Conservation (phyloP, 2,329 filamentous ascomycete species). For the Epichloe brachyelytri region DNA sequence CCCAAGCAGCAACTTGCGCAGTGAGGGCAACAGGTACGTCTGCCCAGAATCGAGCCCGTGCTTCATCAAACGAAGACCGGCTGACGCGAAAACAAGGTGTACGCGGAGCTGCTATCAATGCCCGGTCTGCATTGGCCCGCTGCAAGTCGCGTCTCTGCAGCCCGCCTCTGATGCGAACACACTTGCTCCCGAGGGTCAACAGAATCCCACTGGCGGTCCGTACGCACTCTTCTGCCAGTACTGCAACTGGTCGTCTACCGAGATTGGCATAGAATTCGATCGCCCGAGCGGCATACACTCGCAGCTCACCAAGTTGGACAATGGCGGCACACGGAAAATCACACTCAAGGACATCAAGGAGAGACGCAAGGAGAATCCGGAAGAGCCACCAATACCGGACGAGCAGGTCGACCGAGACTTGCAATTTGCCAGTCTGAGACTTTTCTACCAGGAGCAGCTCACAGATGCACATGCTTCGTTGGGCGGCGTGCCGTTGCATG, state of each 20-base stretch:
- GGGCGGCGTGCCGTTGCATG: conserved; percentile 29
- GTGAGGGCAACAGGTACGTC: conserved; percentile 75
- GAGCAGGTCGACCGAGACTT: conserved; percentile 48
- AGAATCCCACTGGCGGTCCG: conserved; percentile 30
- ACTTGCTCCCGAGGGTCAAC: conserved; percentile 26
- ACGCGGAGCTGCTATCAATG: conserved; percentile 94
- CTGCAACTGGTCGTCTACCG: conserved; percentile 84
- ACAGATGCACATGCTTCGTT: conserved; percentile 44
- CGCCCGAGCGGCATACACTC: conserved; percentile 75
- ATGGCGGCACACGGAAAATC: conserved; percentile 40
- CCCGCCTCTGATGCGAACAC: conserved; percentile 33
- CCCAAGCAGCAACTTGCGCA: conserved; percentile 81
- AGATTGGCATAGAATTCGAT: conserved; percentile 83
- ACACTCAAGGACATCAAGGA: conserved; percentile 39
- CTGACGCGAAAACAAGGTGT: conserved; percentile 43
- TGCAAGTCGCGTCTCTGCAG: conserved; percentile 62
- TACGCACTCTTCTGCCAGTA: conserved; percentile 79
- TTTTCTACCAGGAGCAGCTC: conserved; percentile 74
- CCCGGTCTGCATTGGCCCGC: conserved; percentile 71
- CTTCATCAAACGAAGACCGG: neutral
- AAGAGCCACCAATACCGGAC: conserved; percentile 25
- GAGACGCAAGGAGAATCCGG: conserved; percentile 33
- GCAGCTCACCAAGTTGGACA: conserved; percentile 62
- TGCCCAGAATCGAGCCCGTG: neutral
- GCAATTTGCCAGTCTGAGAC: conserved; percentile 59